Percentiles rank a stretch among this genome's conserved stretches.
Conservation (phyloP, 441 rosid species). For the Populus hybrid region DNA sequence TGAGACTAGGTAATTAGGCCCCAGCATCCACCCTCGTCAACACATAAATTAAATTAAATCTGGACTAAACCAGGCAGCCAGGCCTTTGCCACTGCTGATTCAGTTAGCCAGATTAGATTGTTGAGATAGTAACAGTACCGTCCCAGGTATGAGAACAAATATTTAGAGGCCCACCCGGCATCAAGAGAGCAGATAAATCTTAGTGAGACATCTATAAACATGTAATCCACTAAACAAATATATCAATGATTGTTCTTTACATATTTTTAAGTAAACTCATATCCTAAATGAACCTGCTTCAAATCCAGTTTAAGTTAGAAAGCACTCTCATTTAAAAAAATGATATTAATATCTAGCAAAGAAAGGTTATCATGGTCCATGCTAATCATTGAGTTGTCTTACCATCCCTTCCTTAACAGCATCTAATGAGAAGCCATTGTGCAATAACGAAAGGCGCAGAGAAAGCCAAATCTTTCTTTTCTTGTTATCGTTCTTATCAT, state of each 20-base stretch:
- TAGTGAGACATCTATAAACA: neutral
- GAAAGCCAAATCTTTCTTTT: conserved; percentile 93
- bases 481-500: conserved; percentile 75
- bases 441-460: conserved; percentile 76
- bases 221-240: neutral
- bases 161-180: too few species aligned
- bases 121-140: too few species aligned
- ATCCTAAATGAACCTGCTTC: neutral
- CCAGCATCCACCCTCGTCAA: too few species aligned
- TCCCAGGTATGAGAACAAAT: too few species aligned
- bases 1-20: too few species aligned
- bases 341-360: neutral
- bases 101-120: too few species aligned
- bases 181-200: too few species aligned
- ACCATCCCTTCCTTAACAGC: conserved; percentile 95
- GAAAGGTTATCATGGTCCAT: neutral
- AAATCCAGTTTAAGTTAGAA: neutral
- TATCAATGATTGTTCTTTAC: neutral
- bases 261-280: neutral
- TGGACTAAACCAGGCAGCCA: too few species aligned
- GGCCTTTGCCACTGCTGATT: too few species aligned
- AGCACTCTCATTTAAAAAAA: neutral
- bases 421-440: conserved; percentile 73
- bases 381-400: conserved; percentile 28
- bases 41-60: too few species aligned